phyloP scores from a whole-genome alignment of 805 yeast species.

The Suhomyces xylopsoci region DNA sequence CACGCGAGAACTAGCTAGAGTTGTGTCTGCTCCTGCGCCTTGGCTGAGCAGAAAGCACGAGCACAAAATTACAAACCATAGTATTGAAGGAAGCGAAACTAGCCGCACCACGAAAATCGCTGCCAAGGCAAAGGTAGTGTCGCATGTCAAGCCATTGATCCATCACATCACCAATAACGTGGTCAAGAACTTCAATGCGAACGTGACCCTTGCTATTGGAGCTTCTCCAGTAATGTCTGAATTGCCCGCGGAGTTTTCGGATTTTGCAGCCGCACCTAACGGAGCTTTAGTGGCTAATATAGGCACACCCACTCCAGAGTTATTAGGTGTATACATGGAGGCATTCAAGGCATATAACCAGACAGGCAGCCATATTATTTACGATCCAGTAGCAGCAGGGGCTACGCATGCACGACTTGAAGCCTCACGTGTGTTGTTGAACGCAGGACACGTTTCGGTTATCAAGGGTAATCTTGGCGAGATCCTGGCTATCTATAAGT shows the following conservation, averaged over 20 bases:
- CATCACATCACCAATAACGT: conserved; percentile 89
- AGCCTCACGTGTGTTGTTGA: conserved; percentile 48
- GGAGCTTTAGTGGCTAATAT: conserved; percentile 65
- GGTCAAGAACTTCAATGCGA: conserved; percentile 86
- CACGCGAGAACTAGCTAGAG: conserved; percentile 36
- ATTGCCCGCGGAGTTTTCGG: conserved; percentile 60
- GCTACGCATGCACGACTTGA: conserved; percentile 61
- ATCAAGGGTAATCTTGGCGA: conserved; percentile 90
- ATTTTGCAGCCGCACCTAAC: conserved; percentile 55
- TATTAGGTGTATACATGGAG: conserved; percentile 39
- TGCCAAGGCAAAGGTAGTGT: background rate
- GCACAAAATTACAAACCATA: background rate
- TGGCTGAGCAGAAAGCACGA: conserved; percentile 2
- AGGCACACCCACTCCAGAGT: conserved; percentile 60
- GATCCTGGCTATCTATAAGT: conserved; percentile 55
- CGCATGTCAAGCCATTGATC: conserved; percentile 51
- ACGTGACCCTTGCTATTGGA: conserved; percentile 77
- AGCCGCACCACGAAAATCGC: conserved; percentile 20
- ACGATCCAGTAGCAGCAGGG: conserved; percentile 94
- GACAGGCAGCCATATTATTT: conserved; percentile 58
- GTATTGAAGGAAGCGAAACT: background rate
- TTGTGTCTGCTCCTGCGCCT: conserved; percentile 22
- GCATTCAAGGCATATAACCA: conserved; percentile 62
- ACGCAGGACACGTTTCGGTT: conserved; percentile 57
- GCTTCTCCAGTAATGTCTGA: conserved; percentile 91